Base-by-base conservation (phyloP, 148 eudicot genomes). In the Gaultheria prostrata region DNA sequence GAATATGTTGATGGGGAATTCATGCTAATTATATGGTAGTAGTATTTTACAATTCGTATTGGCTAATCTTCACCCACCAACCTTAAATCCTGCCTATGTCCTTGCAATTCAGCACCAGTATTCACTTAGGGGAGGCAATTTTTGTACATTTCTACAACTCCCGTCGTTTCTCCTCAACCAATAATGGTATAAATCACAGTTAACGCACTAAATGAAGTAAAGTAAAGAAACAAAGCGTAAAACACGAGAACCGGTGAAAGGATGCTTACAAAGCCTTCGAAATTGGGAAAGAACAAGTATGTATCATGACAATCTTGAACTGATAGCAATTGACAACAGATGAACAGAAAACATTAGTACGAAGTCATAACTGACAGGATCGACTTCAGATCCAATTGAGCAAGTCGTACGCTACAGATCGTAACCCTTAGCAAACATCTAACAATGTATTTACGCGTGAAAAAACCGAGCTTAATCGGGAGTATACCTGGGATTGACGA, bases 241-340 rank as follows among this genome's bases (percentile, higher is more conserved):
- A 79, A 20, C 49, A 57, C n/a, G 14, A 39, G 71, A 33, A 20
- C 11, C 20, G 24, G 50, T 71, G 48, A 20, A 57, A 77, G 45
- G 26, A 14, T 4, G 69, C 82, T 80, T 63, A 80, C 82, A 80
- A 43, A 24, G 74, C 82, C 72, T 39, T 80, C 10, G 73, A 43
- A 61, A 39, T 17, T 63, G 82, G 21, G 82, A 80, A 63, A 80
- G 8, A 45, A 21, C 24, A 48, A 63, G 57, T 74, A 80, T 63
- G 39, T 63, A 28, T 80, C 82, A 80, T 80, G 56, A 43, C 35
- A 80, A 50, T 61, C 50, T 35, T 51, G 49, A 59, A 61, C 39
- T 45, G 56, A 45, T n/a, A 80, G 35, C 48, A 5, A 15, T 67
- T 24, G 30, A 35, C 14, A 59, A 79, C 8, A 59, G 26, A 13